Base-by-base conservation (phyloP, 2,329 filamentous ascomycete species). In the Clonostachys solani region DNA sequence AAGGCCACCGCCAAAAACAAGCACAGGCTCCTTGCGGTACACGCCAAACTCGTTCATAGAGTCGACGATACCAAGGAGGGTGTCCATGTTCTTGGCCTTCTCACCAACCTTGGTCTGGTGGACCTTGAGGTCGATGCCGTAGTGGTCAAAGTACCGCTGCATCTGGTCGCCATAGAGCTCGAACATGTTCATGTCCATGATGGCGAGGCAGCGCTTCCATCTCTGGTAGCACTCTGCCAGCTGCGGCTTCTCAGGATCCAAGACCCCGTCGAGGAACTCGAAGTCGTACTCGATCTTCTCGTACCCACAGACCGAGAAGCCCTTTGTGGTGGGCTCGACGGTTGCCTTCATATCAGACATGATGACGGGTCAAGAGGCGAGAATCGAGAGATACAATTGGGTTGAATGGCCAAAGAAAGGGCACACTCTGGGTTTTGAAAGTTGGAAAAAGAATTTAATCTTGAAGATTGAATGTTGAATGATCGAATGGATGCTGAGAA, bases 231-330 rank as follows among this genome's bases (percentile, higher is more conserved):
- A 84, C 29, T 81, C 66, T 15, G 84, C 81, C 10, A 89, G 73
- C 55, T 86, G 75, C 15, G 68, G 56, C 57, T 87, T 86, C 52
- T 71, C 57, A 40, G 71, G 56, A 59, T 86, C 69, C 64, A 89
- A 88, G 48, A 89, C 75, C 43, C 78, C 80, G 55, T 89, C 84
- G 42, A 88, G 75, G 65, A 89, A 87, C 47, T 81, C 80, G 63
- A 89, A 89, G 65, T 87, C 83, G 61, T 88, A 88, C 59, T 86
- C 80, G 59, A 88, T 87, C 73, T 86, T 88, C 72, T 89, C 85
- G 56, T 86, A 87, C 19, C 85, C 85, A 55, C 83, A 80, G 50
- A 88, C 84, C 54, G 85, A 80, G 66, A 88, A 88, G 36, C 84
- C 85, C 50, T 74, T 71, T 55, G 74, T 66, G 51, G 81, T 87